Percentiles rank a stretch among this genome's conserved stretches.
phyloP scores from a whole-genome alignment of 441 rosid species.

The Gossypium laxum region DNA sequence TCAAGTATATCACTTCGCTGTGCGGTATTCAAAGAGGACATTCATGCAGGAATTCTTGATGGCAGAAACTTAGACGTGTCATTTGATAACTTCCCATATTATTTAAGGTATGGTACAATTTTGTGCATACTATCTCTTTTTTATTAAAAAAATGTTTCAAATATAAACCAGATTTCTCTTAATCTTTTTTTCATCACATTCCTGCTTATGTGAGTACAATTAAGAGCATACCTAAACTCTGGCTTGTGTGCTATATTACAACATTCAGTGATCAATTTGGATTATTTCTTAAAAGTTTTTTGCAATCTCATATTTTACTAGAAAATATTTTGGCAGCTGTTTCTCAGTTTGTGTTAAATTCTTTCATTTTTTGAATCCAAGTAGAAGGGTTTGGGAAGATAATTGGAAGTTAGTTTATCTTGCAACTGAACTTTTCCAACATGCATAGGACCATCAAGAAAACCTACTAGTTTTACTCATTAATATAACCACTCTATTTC shows the following conservation, averaged over 20 bases:
- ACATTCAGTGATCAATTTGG: background rate
- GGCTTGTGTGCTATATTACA: background rate
- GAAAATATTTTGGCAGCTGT: background rate
- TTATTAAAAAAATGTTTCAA: background rate
- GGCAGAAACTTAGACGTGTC: conserved; percentile 57
- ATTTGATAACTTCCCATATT: conserved; percentile 76
- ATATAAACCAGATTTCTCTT: background rate
- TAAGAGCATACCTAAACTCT: conserved; percentile 3
- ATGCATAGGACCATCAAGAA: background rate
- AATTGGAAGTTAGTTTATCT: background rate
- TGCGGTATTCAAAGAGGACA: conserved; percentile 44
- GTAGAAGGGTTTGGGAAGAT: conserved; percentile 1
- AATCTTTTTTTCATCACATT: background rate
- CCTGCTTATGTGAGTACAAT: background rate
- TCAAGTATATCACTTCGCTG: conserved; percentile 43
- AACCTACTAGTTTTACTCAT: background rate
- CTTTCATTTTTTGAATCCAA: background rate
- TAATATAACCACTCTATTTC: background rate
- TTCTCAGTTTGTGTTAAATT: background rate
- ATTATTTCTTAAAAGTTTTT: background rate
- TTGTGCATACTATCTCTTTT: background rate
- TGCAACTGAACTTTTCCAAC: background rate
- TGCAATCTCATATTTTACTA: background rate
- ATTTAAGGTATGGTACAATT: conserved; percentile 44
- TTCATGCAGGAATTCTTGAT: conserved; percentile 56